phyloP scores from a whole-genome alignment of 768 basidiomycete species.

The Amylocystis lapponica region DNA sequence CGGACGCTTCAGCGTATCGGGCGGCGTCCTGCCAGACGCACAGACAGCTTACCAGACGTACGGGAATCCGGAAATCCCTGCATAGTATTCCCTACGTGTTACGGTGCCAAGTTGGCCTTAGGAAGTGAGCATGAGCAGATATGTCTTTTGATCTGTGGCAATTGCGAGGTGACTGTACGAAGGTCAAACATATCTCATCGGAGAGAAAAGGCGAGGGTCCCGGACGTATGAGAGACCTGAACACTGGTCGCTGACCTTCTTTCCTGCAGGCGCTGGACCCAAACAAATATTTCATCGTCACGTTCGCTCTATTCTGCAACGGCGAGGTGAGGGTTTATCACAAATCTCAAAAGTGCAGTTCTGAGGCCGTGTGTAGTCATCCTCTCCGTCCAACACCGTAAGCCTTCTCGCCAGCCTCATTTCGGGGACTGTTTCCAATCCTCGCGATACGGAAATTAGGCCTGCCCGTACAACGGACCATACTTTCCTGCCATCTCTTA shows the following conservation, averaged over 20 bases:
- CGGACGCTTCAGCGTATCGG: constrained; percentile 17
- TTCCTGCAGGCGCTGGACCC: constrained; percentile 17
- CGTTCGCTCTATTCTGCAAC: constrained; percentile 24
- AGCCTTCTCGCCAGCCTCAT: not conserved
- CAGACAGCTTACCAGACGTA: constrained; percentile 22
- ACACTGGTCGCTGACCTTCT: too few relatives aligned
- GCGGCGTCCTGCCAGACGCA: constrained; percentile 20
- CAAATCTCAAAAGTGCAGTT: too few relatives aligned
- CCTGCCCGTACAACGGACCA: constrained; percentile 26
- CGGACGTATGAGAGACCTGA: not conserved
- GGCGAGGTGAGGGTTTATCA: too few relatives aligned
- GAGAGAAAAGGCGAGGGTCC: constrained; percentile 14
- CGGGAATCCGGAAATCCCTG: constrained; percentile 19
- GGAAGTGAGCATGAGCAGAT: constrained; percentile 6
- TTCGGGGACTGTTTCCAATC: too few relatives aligned
- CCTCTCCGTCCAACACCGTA: constrained; percentile 26
- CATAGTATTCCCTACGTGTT: constrained; percentile 23
- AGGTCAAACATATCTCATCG: constrained; percentile 19
- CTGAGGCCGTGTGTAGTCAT: constrained; percentile 13
- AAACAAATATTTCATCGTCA: constrained; percentile 21
- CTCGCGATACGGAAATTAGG: too few relatives aligned
- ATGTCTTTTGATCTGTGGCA: not conserved
- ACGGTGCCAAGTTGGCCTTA: constrained; percentile 17
- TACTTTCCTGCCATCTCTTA: constrained; percentile 26
- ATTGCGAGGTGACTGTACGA: not conserved